Evolutionary conservation across 768 basidiomycete genomes (phyloP).

Genomic region (Lyophyllum atratum): DNA sequence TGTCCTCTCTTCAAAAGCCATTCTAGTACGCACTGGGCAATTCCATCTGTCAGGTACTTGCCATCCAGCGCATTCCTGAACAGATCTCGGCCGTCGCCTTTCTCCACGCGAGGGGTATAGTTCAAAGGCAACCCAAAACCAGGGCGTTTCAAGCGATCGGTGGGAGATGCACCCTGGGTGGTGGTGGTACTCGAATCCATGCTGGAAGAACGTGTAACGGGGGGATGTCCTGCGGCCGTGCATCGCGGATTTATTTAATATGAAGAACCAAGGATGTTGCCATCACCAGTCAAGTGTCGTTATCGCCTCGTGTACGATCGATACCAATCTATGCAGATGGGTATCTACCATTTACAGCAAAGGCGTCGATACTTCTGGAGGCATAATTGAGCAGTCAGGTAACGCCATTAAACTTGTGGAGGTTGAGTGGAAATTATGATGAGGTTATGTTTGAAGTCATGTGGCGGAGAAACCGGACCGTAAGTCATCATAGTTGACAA

Average conservation of each 20-base stretch:
- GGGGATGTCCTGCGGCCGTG: background rate
- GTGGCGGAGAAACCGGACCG: no score
- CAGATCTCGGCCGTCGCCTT: background rate
- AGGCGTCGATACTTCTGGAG: no score
- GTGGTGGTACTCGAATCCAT: background rate
- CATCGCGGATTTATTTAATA: background rate
- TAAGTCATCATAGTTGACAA: no score
- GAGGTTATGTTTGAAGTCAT: no score
- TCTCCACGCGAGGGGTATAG: background rate
- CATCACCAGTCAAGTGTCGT: background rate
- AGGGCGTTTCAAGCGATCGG: conserved; percentile 1
- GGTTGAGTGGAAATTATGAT: no score
- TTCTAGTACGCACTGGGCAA: background rate
- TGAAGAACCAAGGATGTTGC: background rate
- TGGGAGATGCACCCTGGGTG: background rate
- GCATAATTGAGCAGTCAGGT: no score
- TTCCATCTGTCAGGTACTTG: background rate
- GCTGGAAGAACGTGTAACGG: background rate
- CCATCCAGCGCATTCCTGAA: conserved; percentile 9
- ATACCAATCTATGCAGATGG: background rate
- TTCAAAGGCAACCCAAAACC: conserved; percentile 14
- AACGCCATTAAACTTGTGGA: no score
- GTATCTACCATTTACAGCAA: background rate
- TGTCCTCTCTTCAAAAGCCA: background rate
- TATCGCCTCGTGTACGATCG: background rate